Evolutionary conservation across 768 basidiomycete species (phyloP).

Genomic region (Tulasnella sp.): DNA sequence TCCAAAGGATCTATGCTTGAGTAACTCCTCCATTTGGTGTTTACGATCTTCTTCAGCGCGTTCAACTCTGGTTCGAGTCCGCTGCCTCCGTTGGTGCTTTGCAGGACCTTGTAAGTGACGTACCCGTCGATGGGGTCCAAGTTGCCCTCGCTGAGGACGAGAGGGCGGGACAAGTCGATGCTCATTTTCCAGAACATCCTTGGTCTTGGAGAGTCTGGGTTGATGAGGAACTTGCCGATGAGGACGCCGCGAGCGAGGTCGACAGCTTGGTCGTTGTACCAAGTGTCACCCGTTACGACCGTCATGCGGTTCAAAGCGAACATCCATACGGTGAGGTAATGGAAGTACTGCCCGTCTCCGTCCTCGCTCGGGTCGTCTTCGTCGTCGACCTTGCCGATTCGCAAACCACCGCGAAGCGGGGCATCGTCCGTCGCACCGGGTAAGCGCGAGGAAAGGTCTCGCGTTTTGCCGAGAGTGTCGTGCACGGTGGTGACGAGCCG

Average conservation of each 20-base stretch:
- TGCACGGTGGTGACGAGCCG: constrained; percentile 22
- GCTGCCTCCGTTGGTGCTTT: constrained; percentile 12
- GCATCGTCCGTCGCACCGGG: constrained; percentile 22
- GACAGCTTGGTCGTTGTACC: constrained; percentile 23
- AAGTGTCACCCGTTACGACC: constrained; percentile 18
- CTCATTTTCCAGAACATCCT: constrained; percentile 25
- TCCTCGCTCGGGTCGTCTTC: constrained; percentile 14
- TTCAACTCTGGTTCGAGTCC: constrained; percentile 19
- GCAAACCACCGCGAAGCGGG: constrained; percentile 23
- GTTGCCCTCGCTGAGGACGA: constrained; percentile 24
- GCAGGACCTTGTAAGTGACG: constrained; percentile 21
- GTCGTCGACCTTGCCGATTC: constrained; percentile 23
- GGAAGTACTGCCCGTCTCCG: constrained; percentile 26
- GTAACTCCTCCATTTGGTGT: constrained; percentile 20
- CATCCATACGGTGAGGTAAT: constrained; percentile 26
- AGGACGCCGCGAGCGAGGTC: constrained; percentile 22
- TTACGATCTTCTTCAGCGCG: constrained; percentile 22
- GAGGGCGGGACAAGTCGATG: constrained; percentile 20
- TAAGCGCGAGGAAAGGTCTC: constrained; percentile 19
- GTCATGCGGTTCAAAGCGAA: constrained; percentile 25
- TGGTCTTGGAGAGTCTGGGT: constrained; percentile 18
- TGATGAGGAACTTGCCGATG: constrained; percentile 22
- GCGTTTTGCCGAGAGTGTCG: constrained; percentile 21
- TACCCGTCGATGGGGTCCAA: constrained; percentile 25
- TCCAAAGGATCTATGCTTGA: constrained; percentile 23